Conservation (phyloP, 2,329 filamentous ascomycete genomes). For the Verticillium tricorpus region DNA sequence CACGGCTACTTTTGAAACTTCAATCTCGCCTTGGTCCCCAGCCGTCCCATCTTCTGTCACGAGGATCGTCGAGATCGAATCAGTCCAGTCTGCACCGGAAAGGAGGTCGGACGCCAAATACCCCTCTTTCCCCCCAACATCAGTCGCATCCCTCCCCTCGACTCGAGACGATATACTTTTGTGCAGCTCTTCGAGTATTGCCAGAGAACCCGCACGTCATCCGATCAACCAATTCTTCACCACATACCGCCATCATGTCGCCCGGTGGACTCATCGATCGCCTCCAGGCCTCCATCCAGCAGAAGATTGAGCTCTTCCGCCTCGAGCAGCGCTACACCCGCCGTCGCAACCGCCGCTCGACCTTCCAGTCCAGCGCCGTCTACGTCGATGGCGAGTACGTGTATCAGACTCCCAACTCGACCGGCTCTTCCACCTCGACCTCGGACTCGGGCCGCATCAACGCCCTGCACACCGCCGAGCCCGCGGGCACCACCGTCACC, state of each 20-base stretch:
- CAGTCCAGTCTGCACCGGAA: neutral
- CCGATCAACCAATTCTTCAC: neutral
- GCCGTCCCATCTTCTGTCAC: neutral
- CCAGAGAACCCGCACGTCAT: neutral
- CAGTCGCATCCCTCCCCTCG: neutral
- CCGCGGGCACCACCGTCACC: slow-evolving; percentile 17
- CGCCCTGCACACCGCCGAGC: slow-evolving; percentile 30
- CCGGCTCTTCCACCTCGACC: slow-evolving; percentile 45
- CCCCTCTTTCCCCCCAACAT: neutral
- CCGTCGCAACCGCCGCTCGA: slow-evolving; percentile 78
- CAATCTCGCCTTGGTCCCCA: neutral
- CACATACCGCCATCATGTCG: slow-evolving; percentile 14
- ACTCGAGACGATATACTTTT: neutral
- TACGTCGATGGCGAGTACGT: slow-evolving; percentile 97
- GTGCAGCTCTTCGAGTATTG: neutral
- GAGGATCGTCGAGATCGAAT: neutral
- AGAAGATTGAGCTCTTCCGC: slow-evolving; percentile 83
- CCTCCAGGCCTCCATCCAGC: slow-evolving; percentile 39
- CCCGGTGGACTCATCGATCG: slow-evolving; percentile 46
- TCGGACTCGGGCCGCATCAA: slow-evolving; percentile 25
- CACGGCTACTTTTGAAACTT: neutral
- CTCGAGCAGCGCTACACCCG: slow-evolving; percentile 94
- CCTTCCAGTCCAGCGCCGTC: slow-evolving; percentile 81
- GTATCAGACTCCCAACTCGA: slow-evolving; percentile 62
- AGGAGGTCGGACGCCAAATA: neutral